Conservation (phyloP, 257 asterid genomes). For the Nyctanthes arbortristis region DNA sequence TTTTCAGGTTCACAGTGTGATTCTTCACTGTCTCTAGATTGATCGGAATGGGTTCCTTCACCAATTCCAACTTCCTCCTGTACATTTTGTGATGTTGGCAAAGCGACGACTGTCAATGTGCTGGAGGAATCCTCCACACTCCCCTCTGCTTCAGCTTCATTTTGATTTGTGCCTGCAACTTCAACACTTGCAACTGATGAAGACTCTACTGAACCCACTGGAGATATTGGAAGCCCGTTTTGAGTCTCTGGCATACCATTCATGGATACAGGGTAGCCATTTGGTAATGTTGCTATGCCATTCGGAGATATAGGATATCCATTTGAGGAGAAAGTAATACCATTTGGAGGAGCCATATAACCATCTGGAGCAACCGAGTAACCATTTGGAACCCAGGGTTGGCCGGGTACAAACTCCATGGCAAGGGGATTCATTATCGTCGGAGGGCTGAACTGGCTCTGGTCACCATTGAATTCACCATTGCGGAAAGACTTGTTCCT, state of each 20-base stretch:
- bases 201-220: conserved; percentile 46
- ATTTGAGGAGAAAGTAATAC: conserved; percentile 36
- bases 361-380: conserved; percentile 64
- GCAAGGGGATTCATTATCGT: conserved; percentile 83
- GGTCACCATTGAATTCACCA: conserved; percentile 56
- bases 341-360: conserved; percentile 49
- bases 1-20: conserved; percentile 31
- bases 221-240: conserved; percentile 36
- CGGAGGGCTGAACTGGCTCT: conserved; percentile 50
- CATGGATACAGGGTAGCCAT: conserved; percentile 33
- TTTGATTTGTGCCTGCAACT: conserved; percentile 30
- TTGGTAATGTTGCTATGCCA: conserved; percentile 36
- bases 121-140: conserved; percentile 28
- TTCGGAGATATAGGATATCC: conserved; percentile 44
- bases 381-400: conserved; percentile 73
- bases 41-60: conserved; percentile 34
- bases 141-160: conserved; percentile 29
- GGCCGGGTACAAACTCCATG: conserved; percentile 70
- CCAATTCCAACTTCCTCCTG: conserved; percentile 29
- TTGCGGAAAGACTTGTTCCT: conserved; percentile 61
- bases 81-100: conserved; percentile 20
- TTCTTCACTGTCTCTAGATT: conserved; percentile 33
- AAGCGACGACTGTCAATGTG: conserved; percentile 15
- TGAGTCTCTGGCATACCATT: conserved; percentile 40
- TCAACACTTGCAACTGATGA: conserved; percentile 37